A percentile compares a stretch with the other conserved stretches of the same genome.
Conservation (phyloP, 768 basidiomycete species). For the Glaciozyma martinii region DNA sequence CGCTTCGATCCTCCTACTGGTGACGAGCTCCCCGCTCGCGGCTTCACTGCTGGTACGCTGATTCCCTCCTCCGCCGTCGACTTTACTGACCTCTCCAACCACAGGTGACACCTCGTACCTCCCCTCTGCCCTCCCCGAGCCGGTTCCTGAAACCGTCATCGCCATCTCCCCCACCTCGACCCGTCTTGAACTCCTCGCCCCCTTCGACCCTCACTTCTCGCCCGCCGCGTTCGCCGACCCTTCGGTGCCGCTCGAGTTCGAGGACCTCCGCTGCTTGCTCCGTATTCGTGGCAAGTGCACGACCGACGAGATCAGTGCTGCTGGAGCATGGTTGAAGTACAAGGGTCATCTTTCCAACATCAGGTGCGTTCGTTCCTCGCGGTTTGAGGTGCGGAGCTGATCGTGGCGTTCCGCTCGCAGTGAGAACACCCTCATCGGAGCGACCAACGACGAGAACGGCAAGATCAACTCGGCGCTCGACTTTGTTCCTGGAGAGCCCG, state of each 20-base stretch:
- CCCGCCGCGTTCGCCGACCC: conserved; percentile 24
- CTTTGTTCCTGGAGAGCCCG: conserved; percentile 46
- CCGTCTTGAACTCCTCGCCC: conserved; percentile 73
- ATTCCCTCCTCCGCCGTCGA: conserved; percentile 34
- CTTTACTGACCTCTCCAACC: background rate
- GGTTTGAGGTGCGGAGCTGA: too few species aligned
- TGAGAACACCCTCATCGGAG: conserved; percentile 34
- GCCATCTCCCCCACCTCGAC: conserved; percentile 69
- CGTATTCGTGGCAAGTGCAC: conserved; percentile 97
- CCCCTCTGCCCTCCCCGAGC: conserved; percentile 62
- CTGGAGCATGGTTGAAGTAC: conserved; percentile 97
- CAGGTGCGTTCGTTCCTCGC: conserved; percentile 11
- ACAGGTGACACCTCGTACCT: conserved; percentile 56
- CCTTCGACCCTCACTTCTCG: conserved; percentile 71
- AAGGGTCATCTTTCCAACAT: conserved; percentile 49
- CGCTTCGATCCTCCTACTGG: conserved; percentile 76
- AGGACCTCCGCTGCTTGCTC: conserved; percentile 72
- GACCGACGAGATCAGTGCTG: conserved; percentile 96
- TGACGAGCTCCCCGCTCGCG: conserved; percentile 68
- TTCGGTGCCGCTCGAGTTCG: conserved; percentile 58
- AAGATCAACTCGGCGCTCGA: conserved; percentile 88
- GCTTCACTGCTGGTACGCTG: conserved; percentile 60
- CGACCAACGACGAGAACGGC: conserved; percentile 77
- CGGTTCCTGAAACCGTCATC: conserved; percentile 66
- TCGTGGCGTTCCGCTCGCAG: background rate